A percentile compares a stretch with the other conserved stretches of the same genome.
These are phyloP conservation scores for Platanthera guangdongensis DNA, from an alignment of 106 monocot genomes.

Conservation along the genomic window DNA sequence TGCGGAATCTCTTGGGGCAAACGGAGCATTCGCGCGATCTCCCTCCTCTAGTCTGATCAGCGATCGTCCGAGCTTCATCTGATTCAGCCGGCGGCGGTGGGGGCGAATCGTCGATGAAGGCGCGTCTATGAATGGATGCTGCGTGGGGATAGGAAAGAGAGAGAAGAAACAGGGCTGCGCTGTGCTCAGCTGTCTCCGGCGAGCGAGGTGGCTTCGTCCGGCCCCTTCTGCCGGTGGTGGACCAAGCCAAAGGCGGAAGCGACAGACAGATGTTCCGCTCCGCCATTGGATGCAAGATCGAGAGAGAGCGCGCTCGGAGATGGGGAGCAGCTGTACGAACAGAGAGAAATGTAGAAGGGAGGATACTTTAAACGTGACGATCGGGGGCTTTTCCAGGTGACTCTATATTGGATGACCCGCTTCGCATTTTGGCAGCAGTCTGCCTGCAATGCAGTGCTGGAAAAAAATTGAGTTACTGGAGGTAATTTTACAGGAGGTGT, in stretches of 20 bases:
- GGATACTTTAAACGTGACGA: background rate
- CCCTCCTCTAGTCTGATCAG: background rate
- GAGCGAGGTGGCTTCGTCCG: background rate
- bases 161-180: background rate
- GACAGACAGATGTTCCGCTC: background rate
- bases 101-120: background rate
- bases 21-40: background rate
- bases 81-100: background rate
- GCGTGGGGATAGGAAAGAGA: background rate
- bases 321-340: background rate
- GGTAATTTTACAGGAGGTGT: too few species aligned
- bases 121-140: background rate
- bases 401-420: too few species aligned
- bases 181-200: slow-evolving; percentile 1
- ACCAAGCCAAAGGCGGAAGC: background rate
- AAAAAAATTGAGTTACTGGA: too few species aligned
- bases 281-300: background rate
- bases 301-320: background rate
- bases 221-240: background rate
- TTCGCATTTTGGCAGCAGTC: too few species aligned
- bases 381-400: background rate
- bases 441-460: too few species aligned
- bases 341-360: background rate
- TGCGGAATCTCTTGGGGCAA: background rate
- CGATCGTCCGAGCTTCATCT: background rate